Base-by-base conservation (phyloP, 148 eudicot species). In the Pouteria glomerata region DNA sequence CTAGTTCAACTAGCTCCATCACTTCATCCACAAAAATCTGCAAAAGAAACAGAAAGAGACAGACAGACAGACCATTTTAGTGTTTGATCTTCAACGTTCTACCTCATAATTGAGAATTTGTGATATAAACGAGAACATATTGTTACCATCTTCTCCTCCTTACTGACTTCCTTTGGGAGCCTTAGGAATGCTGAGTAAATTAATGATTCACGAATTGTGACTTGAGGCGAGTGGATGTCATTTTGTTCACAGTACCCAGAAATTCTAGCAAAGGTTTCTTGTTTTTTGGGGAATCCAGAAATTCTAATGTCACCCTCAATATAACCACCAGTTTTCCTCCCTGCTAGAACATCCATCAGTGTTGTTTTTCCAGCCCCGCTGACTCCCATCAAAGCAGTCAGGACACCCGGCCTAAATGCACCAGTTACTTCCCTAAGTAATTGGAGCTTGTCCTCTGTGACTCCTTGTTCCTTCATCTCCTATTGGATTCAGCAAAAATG, bases 341-440 rank as follows among this genome's bases (percentile, higher is more conserved):
- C 88, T 6, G 88, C 83, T 37, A 85, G 42, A 66, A 82, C 85
- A 61, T 85, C 88, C 83, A 85, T 79, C n/a, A 85, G 68, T 1
- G 88, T 85, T 0, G 88, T 85, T 73, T 85, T 85, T 47, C 88
- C 88, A 1, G 88, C 88, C 6, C 88, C 88, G 56, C 88, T 85
- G 11, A 82, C 74, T 56, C 88, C 88, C 85, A 85, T 82, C 57
- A 85, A 57, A 42, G 88, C 85, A 16, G 85, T 85, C 57, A 85
- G 44, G 45, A 82, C 76, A 57, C 88, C 88, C 5, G 88, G 88
- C 70, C 81, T 74, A 63, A 85, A 85, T 53, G 82, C 68, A 44
- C 85, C 83, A 0, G 85, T 82, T 63, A 85, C 79, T 33, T 82
- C 80, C 29, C 71, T 48, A 33, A 85, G 85, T 53, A 85, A 57